Evolutionary conservation across 805 yeast species (phyloP).

Genomic region (Lachancea fermentati): DNA sequence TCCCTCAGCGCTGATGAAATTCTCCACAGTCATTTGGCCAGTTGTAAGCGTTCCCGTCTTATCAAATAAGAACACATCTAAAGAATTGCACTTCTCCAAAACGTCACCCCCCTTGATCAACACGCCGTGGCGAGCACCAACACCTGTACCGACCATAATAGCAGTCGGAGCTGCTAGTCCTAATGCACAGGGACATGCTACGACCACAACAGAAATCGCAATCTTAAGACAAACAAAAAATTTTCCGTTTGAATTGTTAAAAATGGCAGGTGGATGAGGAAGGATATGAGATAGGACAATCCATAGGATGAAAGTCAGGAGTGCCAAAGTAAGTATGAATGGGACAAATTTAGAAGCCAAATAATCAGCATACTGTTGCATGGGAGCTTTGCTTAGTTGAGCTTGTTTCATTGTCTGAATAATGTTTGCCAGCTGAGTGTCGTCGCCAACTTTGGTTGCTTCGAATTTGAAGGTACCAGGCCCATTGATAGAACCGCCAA

Average conservation of each 20-base stretch:
- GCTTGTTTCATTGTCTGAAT: constrained; percentile 84
- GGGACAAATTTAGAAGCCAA: constrained; percentile 87
- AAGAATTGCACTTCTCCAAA: constrained; percentile 62
- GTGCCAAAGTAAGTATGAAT: constrained; percentile 53
- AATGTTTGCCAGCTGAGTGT: constrained; percentile 82
- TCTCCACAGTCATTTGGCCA: constrained; percentile 60
- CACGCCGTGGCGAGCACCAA: constrained; percentile 86
- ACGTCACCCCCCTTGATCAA: constrained; percentile 90
- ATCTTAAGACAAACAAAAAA: constrained; percentile 67
- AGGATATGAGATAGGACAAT: constrained; percentile 35
- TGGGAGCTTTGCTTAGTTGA: constrained; percentile 83
- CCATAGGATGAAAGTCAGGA: constrained; percentile 66
- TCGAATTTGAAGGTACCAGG: constrained; percentile 61
- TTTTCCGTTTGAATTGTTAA: constrained; percentile 44
- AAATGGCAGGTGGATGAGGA: constrained; percentile 43
- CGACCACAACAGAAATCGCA: constrained; percentile 88
- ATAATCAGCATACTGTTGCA: constrained; percentile 81
- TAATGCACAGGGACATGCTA: constrained; percentile 97
- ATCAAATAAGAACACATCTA: constrained; percentile 74
- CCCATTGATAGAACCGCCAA: constrained; percentile 91
- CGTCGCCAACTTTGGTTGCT: constrained; percentile 69
- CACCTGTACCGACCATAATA: constrained; percentile 97
- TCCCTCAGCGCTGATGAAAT: constrained; percentile 30
- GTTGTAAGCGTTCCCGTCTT: constrained; percentile 94
- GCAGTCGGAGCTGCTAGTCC: constrained; percentile 99